Evolutionary conservation across 352 stramenopile species (phyloP), one percentile per base, ranked within the genome.

Genomic region (Globisporangium cylindrosporum): DNA sequence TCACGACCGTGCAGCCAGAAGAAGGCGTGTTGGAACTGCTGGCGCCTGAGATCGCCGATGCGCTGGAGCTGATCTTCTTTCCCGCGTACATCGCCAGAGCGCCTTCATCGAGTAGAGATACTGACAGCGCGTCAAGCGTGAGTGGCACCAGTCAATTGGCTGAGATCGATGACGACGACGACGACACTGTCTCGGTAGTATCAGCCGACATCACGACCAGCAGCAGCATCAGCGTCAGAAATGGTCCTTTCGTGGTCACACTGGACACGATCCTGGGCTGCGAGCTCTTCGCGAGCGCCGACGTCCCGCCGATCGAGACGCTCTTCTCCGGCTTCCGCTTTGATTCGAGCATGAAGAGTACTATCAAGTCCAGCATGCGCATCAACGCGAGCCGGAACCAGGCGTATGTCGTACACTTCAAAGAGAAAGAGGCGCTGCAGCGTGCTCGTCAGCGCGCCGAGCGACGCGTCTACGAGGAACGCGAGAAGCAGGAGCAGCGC

Each of bases 271-370:
- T 91, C 55, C 49, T 86, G 58, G 49, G 60, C 7, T 70, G 72
- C 62, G 57, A 43, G 56, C 75, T 93, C 14, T 93, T 93, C 59
- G 68, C 69, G 2, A 34, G 65, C 2, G 64, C 51, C 5, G 71
- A 79, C 14, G 71, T 89, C 1, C 71, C 80, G 0, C 73, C 80
- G 4, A 89, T 91, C 58, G 64, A 77, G 22, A 74, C 78, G 27
- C 61, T 89, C 27, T 92, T 91, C 55, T 72, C 81, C 15, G 82
- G 79, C 12, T 90, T 93, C 29, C 81, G 85, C 15, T 68, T 93
- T 25, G 85, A 93, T 67, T 91, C 83, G 10, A 68, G 70, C 48
- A 93, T 91, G 81, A 93, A 93, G 68, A 87, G 73, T 67, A 89
- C 81, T 1, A 85, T 93, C 58, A 80, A 80, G 25, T 69, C 78